Evolutionary conservation across 2,329 filamentous ascomycete species (phyloP).

Genomic region (Penicillium rolfsii): DNA sequence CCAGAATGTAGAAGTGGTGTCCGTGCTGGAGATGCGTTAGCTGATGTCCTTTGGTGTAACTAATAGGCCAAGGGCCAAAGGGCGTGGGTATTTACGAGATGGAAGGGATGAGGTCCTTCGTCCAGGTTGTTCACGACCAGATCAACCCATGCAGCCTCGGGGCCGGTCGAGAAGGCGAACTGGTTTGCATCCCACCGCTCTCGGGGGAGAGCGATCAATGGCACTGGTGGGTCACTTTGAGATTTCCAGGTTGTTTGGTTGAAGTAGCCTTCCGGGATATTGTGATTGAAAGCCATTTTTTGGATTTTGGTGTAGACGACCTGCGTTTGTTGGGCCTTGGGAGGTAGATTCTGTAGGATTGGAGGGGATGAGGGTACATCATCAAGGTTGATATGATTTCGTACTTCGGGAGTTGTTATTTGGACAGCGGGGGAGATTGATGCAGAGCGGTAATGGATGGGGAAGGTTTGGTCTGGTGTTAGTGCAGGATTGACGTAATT

Average conservation of each 20-base stretch:
- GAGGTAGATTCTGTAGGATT: conserved; percentile 34
- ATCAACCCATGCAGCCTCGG: conserved; percentile 48
- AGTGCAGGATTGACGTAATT: conserved; percentile 52
- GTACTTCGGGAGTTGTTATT: not conserved
- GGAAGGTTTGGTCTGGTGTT: conserved; percentile 43
- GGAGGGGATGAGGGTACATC: conserved; percentile 31
- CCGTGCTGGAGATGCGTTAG: conserved; percentile 33
- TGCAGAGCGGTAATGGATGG: conserved; percentile 25
- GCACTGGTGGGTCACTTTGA: conserved; percentile 39
- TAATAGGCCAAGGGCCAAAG: too few relatives aligned
- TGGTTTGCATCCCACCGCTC: conserved; percentile 50
- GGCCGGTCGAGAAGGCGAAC: conserved; percentile 40
- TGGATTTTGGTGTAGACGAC: conserved; percentile 53
- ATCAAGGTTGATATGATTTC: conserved; percentile 32
- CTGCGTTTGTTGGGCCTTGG: conserved; percentile 44
- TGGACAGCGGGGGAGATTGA: not conserved
- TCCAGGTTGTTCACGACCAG: conserved; percentile 57
- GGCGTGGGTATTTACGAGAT: conserved; percentile 43
- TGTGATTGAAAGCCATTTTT: conserved; percentile 48
- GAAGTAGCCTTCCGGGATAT: conserved; percentile 53
- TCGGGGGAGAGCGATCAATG: conserved; percentile 41
- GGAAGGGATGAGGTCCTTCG: conserved; percentile 55
- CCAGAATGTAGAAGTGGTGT: conserved; percentile 41
- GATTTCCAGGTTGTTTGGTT: conserved; percentile 53
- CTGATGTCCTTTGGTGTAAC: not conserved